A percentile compares a stretch with the other conserved stretches of the same genome.
Conservation (phyloP, 768 basidiomycete species). For the Rhodosporidiobolus odoratus region DNA sequence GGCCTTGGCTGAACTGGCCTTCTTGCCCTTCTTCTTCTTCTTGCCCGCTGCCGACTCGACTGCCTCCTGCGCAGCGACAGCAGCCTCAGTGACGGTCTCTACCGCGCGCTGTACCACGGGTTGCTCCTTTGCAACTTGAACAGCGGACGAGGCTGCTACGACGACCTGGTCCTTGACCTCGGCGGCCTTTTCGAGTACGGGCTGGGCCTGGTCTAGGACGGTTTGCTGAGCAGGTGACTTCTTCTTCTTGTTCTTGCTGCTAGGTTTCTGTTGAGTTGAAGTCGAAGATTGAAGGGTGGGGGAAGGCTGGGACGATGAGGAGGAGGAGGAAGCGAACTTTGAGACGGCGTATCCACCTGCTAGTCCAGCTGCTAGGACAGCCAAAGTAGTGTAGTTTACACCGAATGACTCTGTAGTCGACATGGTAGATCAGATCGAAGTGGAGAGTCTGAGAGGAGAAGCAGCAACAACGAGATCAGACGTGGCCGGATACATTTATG, state of each 20-base stretch:
- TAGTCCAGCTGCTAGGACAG: conserved; percentile 22
- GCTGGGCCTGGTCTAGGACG: not conserved
- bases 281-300: no score
- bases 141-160: not conserved
- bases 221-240: not conserved
- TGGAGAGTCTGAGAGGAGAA: not conserved
- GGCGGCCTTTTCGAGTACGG: conserved; percentile 4
- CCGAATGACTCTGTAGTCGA: conserved; percentile 9
- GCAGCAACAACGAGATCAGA: not conserved
- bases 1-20: not conserved
- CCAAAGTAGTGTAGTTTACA: conserved; percentile 26
- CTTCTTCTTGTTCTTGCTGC: conserved; percentile 23
- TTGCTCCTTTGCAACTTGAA: not conserved
- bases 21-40: conserved; percentile 26
- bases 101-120: not conserved
- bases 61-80: not conserved
- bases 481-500: not conserved
- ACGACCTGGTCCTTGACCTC: not conserved
- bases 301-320: not conserved
- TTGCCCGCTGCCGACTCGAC: not conserved
- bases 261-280: no score
- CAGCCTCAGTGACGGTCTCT: not conserved
- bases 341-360: conserved; percentile 23
- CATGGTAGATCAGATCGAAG: not conserved
- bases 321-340: not conserved